Conservation (phyloP, 1,284 basidiomycete genomes). For the Blastosporella zonata region DNA sequence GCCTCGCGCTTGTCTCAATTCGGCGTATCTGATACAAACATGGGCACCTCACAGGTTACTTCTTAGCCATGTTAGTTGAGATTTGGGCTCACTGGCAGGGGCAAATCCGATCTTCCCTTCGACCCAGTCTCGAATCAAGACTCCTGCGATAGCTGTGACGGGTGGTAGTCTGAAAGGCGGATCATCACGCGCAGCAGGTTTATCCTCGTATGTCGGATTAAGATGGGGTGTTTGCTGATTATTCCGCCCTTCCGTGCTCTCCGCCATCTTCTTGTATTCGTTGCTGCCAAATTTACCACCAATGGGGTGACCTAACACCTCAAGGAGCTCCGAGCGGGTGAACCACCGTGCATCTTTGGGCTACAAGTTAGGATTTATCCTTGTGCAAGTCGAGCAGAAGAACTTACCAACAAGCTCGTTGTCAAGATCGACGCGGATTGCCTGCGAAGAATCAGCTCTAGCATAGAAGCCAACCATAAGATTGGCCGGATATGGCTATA, state of each 20-base stretch:
- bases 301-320: constrained; percentile 55
- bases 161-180: constrained; percentile 67
- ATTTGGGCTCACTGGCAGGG: constrained; percentile 14
- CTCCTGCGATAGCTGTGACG: constrained; percentile 64
- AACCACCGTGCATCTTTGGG: constrained; percentile 84
- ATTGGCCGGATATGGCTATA: constrained; percentile 82
- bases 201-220: constrained; percentile 18
- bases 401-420: constrained; percentile 88
- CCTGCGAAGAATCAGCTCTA: constrained; percentile 66
- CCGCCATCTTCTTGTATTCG: constrained; percentile 62
- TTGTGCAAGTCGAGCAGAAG: constrained; percentile 1
- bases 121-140: constrained; percentile 66
- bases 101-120: constrained; percentile 40
- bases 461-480: constrained; percentile 92
- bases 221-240: constrained; percentile 17
- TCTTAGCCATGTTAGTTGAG: constrained; percentile 16
- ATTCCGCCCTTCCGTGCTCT: constrained; percentile 33
- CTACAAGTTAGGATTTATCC: not conserved
- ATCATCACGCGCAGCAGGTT: constrained; percentile 24
- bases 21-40: not conserved
- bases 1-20: not conserved
- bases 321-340: constrained; percentile 69
- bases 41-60: constrained; percentile 24
- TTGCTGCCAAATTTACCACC: constrained; percentile 53
- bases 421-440: constrained; percentile 86